Evolutionary conservation across 176 grass and related monocot genomes (phyloP).

Genomic region (Dendrocalamus sinicus): DNA sequence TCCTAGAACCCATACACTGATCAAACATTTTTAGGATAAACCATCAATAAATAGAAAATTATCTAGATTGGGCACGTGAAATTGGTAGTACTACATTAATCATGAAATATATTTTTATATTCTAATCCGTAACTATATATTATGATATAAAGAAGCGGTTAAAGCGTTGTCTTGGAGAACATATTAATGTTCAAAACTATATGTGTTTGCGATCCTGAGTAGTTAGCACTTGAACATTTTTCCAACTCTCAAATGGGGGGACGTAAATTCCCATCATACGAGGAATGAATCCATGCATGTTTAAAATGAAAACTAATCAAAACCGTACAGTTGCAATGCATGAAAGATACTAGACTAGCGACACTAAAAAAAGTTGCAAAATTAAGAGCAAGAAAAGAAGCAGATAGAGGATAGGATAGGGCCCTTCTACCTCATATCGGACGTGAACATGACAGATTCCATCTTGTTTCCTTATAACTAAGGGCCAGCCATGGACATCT

Average conservation of each 20-base stretch:
- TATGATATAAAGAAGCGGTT: too few relatives aligned
- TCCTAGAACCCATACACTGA: too few relatives aligned
- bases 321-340: neutral
- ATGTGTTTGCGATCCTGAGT: too few relatives aligned
- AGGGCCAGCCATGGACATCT: neutral
- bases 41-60: too few relatives aligned
- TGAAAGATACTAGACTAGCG: neutral
- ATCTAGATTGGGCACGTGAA: too few relatives aligned
- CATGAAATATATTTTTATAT: too few relatives aligned
- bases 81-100: too few relatives aligned
- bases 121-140: neutral
- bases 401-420: neutral
- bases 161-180: too few relatives aligned
- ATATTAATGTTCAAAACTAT: too few relatives aligned
- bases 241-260: neutral
- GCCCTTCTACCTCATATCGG: conserved; percentile 12
- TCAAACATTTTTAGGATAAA: too few relatives aligned
- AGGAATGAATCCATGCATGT: neutral
- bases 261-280: neutral
- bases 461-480: neutral
- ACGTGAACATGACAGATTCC: neutral
- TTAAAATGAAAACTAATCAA: neutral
- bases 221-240: too few relatives aligned
- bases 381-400: conserved; percentile 12
- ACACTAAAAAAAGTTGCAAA: neutral